phyloP scores from a whole-genome alignment of 2,329 filamentous ascomycete genomes.

The Trichoderma lentiforme region DNA sequence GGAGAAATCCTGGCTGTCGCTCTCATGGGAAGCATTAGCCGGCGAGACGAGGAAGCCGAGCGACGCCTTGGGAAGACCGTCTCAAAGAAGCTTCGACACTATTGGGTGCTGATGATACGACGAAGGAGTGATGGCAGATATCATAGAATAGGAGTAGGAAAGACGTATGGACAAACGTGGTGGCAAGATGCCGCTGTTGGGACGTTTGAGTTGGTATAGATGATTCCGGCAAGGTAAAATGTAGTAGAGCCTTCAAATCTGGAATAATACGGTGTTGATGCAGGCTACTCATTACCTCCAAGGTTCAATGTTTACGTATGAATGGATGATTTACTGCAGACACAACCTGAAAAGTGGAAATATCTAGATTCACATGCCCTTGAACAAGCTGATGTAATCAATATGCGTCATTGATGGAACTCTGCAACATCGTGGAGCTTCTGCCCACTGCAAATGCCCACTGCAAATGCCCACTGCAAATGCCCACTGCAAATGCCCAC shows the following conservation, averaged over 20 bases:
- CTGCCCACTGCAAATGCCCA: background rate
- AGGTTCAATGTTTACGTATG: background rate
- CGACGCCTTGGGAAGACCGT: constrained; percentile 3
- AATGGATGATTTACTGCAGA: background rate
- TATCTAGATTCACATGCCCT: background rate
- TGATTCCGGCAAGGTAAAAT: background rate
- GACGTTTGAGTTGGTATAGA: background rate
- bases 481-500: background rate
- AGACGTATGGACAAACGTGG: constrained; percentile 15
- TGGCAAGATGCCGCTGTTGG: constrained; percentile 5
- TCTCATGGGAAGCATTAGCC: constrained; percentile 14
- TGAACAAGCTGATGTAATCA: background rate
- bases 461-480: too few relatives aligned
- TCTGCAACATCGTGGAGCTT: background rate
- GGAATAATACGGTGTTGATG: background rate
- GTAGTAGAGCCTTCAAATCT: background rate
- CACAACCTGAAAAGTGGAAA: background rate
- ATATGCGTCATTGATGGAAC: background rate
- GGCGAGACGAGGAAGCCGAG: constrained; percentile 16
- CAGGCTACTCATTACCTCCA: background rate
- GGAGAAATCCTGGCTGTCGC: background rate
- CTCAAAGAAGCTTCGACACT: constrained; percentile 14
- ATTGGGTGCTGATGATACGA: constrained; percentile 16
- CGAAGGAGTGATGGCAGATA: background rate
- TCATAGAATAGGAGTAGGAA: constrained; percentile 13